A percentile compares a stretch with the other conserved stretches of the same genome.
These are phyloP conservation scores for Suillus cothurnatus DNA, from an alignment of 768 basidiomycete species.

Conservation along the genomic window DNA sequence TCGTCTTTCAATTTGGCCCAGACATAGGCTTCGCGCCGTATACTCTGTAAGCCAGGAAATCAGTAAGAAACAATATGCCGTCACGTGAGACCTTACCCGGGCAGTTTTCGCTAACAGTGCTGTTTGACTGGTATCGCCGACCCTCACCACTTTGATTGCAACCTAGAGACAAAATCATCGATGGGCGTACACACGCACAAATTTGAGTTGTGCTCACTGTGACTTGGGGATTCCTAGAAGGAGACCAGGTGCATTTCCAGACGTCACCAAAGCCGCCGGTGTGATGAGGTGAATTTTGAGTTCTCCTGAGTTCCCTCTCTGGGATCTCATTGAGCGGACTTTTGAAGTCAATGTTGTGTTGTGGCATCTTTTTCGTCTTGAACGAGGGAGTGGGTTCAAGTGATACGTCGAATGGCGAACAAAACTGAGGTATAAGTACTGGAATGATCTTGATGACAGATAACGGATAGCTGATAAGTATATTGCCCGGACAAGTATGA, in stretches of 20 bases:
- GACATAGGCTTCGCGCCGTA: slow-evolving; percentile 31
- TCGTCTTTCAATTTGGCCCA: slow-evolving; percentile 31
- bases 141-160: slow-evolving; percentile 1
- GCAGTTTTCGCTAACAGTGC: not conserved
- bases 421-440: not conserved
- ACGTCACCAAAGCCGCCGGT: not conserved
- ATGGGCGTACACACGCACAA: not conserved
- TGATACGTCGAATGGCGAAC: not conserved
- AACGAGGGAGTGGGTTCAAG: not conserved
- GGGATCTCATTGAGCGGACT: not conserved
- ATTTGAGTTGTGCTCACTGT: not conserved
- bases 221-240: not conserved
- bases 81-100: not conserved
- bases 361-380: not conserved
- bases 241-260: not conserved
- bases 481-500: not conserved
- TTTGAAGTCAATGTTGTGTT: not conserved
- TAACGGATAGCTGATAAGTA: not conserved
- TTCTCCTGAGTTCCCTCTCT: not conserved
- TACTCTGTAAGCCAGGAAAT: slow-evolving; percentile 16
- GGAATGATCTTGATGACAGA: not conserved
- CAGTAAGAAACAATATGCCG: not conserved
- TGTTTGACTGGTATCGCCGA: not conserved
- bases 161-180: not conserved
- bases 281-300: not conserved